Base-by-base conservation (phyloP, 169 alveolate species). In the Eimeria falciformis region DNA sequence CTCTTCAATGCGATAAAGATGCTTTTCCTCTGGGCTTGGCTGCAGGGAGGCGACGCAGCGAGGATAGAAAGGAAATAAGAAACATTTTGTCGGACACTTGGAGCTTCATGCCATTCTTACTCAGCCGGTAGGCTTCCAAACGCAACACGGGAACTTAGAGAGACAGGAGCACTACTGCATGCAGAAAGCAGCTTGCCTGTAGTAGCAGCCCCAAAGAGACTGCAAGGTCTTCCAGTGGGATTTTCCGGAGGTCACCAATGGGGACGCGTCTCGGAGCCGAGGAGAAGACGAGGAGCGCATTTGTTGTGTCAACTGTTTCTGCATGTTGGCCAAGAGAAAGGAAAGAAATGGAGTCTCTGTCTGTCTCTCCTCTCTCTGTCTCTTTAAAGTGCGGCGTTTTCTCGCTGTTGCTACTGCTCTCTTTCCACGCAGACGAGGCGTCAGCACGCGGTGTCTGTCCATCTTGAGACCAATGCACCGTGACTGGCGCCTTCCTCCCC, bases 201-300 rank as follows among this genome's bases (percentile, higher is more conserved):
- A 75, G 66, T 29, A 75, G 43, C 66, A 75, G 56, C n/a, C 66
- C 62, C 5, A 43, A 40, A 9, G 66, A n/a, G 23, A 18, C 40
- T 37, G 66, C 85, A 14, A 75, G 66, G 29, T 43, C 66, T 43
- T 75, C 40, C 85, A 75, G 40, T 4, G 85, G 85, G 18, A 75
- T 0, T 17, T 21, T 50, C 40, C 85, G 29, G 45, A 75, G 85
- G 33, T n/a, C 29, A 0, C 66, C 62, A 7, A 75, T 46, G n/a
- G 25, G 45, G 11, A 45, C 46, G 5, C 11, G 43, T 45, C 45
- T 75, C 43, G 68, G 23, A 2, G 68, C 62, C 11, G 43, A 47
- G 43, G 66, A n/a, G 66, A 65, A 75, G 85, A 46, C 45, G 43
- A 75, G 53, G 40, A 75, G 45, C 66, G 66, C 85, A 25, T 33